A percentile compares a stretch with the other conserved stretches of the same genome.
Evolutionary conservation across 202 grass and related monocot genomes (phyloP).

Genomic region (Carex arenaria): DNA sequence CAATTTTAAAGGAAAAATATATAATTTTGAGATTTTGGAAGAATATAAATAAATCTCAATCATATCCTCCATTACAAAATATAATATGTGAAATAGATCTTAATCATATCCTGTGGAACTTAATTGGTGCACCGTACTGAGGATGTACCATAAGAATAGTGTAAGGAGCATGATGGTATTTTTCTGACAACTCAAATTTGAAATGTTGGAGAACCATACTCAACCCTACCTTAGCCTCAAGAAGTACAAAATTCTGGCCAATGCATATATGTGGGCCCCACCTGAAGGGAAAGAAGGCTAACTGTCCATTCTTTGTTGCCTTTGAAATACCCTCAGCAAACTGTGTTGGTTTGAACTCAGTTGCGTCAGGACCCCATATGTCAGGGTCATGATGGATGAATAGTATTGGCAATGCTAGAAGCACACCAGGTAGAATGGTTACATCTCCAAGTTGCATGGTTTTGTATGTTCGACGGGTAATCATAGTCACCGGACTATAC

Average conservation of each 20-base stretch:
- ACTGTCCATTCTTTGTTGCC: conserved; percentile 37
- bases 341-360: conserved; percentile 67
- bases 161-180: conserved; percentile 50
- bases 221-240: conserved; percentile 69
- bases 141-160: conserved; percentile 39
- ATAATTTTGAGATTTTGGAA: too few relatives aligned
- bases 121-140: conserved; percentile 48
- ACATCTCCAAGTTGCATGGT: conserved; percentile 46
- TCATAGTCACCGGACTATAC: conserved; percentile 37
- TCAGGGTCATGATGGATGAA: conserved; percentile 60
- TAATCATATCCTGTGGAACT: conserved; percentile 29
- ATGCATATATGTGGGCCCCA: conserved; percentile 69
- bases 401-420: conserved; percentile 25
- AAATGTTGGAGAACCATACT: conserved; percentile 55
- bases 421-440: conserved; percentile 32
- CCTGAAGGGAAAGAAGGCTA: conserved; percentile 69
- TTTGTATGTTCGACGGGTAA: conserved; percentile 29
- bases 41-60: too few relatives aligned
- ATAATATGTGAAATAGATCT: too few relatives aligned
- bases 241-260: conserved; percentile 65
- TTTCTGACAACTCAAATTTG: conserved; percentile 52
- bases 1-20: too few relatives aligned
- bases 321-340: conserved; percentile 63
- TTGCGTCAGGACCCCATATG: conserved; percentile 59
- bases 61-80: neutral